Base-by-base conservation (phyloP, 2,329 filamentous ascomycete species). In the Fusarium verticillioides region DNA sequence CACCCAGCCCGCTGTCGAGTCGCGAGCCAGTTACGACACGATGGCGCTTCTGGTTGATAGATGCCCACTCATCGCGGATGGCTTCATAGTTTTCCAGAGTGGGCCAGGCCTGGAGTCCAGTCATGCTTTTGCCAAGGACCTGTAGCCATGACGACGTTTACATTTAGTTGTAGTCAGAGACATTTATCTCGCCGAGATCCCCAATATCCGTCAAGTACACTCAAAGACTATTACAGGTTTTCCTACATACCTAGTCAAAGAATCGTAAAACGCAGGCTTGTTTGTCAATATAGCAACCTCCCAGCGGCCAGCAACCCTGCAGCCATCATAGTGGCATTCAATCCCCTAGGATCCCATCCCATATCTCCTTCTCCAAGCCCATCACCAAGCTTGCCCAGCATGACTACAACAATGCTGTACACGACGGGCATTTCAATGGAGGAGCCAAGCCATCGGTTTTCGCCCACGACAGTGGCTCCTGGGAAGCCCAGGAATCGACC, bases 401-500 rank as follows among this genome's bases (percentile, higher is more conserved):
- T 74, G 72, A 60, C 72, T 19, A 74, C 72, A 50, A 74, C 71
- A 26, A 74, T 74, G 71, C 28, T 74, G 28, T 74, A 74, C 44
- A 66, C 71, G 43, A 74, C 66, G 26, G 72, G 71, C 16, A 69
- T 61, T 26, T 74, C 72, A 11, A 43, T 74, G 47, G 72, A 74
- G 18, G 68, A 74, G 34, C 57, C 63, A 32, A 46, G 36, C 5
- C 61, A 72, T 40, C 56, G 52, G 26, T 60, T 74, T 47, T 28
- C 63, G 32, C 34, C 42, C 32, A 62, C 50, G 34, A 69, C 56
- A 49, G 64, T 44, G 36, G 28, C 34, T 30, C 59, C 63, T 13
- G 71, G 63, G 18, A 79, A 65, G 44, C 54, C 69, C 16, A 77
- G 73, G 43, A 69, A 75, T 53, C 69, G 76, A 36, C 76, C 76